A percentile compares a stretch with the other conserved stretches of the same genome.
These are phyloP conservation scores for Solanum gandarillasii DNA, from an alignment of 257 asterid genomes.

Conservation along the genomic window DNA sequence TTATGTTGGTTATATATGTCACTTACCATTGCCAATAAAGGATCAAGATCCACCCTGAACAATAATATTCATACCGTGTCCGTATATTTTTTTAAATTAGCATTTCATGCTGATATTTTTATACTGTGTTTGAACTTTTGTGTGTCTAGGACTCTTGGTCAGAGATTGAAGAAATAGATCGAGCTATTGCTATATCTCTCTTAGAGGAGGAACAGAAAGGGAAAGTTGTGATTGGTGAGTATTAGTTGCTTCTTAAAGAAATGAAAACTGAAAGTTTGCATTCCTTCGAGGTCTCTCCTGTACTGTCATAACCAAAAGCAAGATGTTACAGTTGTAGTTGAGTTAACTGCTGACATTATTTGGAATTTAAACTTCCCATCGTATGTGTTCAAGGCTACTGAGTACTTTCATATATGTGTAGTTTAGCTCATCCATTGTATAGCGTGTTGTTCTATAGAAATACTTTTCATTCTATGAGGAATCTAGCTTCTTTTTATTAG, in stretches of 20 bases:
- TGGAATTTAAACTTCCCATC: background rate
- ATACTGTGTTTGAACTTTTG: background rate
- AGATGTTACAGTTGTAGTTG: background rate
- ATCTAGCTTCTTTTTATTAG: background rate
- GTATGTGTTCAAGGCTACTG: background rate
- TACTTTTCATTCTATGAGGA: background rate
- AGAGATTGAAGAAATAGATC: constrained; percentile 68
- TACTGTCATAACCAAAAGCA: background rate
- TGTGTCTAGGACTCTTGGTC: constrained; percentile 35
- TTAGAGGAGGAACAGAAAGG: constrained; percentile 64
- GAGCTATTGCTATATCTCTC: constrained; percentile 78
- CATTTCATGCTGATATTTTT: background rate
- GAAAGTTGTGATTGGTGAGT: constrained; percentile 42
- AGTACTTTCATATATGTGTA: background rate
- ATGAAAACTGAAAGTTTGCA: background rate
- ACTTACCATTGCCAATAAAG: background rate
- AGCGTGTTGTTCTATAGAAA: background rate
- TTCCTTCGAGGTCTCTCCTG: background rate
- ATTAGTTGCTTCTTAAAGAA: background rate
- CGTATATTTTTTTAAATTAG: background rate
- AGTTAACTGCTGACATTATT: background rate
- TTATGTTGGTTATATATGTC: background rate
- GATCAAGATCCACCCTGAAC: background rate
- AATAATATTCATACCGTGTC: background rate
- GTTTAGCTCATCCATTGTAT: background rate